Conservation (phyloP, 2,329 filamentous ascomycete species). For the Ascochyta pisi region DNA sequence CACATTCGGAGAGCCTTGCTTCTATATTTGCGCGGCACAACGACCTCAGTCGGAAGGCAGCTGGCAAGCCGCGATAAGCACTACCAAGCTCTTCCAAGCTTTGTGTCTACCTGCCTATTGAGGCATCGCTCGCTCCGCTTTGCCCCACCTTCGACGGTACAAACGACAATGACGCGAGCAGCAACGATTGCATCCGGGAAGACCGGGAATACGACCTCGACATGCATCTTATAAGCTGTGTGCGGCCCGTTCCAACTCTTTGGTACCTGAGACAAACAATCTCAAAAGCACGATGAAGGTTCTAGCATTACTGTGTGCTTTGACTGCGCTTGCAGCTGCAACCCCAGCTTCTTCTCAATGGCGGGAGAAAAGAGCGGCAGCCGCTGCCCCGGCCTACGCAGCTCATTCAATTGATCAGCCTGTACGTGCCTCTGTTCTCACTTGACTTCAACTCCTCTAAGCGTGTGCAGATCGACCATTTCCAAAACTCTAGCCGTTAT, state of each 20-base stretch:
- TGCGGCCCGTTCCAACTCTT: neutral
- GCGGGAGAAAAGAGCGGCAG: conserved; percentile 21
- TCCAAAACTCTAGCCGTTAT: conserved; percentile 52
- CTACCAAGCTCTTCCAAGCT: conserved; percentile 25
- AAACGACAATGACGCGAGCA: conserved; percentile 16
- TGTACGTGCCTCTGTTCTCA: conserved; percentile 12
- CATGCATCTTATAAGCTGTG: conserved; percentile 1
- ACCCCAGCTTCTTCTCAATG: conserved; percentile 6
- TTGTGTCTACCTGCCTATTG: conserved; percentile 22
- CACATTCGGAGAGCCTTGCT: no score
- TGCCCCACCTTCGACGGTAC: conserved; percentile 13
- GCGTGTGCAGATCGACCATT: conserved; percentile 53
- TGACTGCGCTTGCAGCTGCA: conserved; percentile 13
- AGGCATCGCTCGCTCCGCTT: conserved; percentile 13
- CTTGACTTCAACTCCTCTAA: neutral
- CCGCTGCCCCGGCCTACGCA: conserved; percentile 23
- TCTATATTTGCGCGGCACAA: no score
- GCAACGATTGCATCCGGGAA: conserved; percentile 2
- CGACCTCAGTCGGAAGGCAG: neutral
- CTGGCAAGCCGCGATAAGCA: conserved; percentile 25
- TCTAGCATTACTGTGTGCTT: conserved; percentile 6
- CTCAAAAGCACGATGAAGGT: conserved; percentile 17
- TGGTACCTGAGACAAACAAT: neutral
- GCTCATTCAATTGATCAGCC: conserved; percentile 36
- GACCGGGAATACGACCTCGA: neutral